A percentile compares a stretch with the other conserved stretches of the same genome.
Evolutionary conservation across 2,329 filamentous ascomycete genomes (phyloP).

Genomic region (Hyphodiscus sp.): DNA sequence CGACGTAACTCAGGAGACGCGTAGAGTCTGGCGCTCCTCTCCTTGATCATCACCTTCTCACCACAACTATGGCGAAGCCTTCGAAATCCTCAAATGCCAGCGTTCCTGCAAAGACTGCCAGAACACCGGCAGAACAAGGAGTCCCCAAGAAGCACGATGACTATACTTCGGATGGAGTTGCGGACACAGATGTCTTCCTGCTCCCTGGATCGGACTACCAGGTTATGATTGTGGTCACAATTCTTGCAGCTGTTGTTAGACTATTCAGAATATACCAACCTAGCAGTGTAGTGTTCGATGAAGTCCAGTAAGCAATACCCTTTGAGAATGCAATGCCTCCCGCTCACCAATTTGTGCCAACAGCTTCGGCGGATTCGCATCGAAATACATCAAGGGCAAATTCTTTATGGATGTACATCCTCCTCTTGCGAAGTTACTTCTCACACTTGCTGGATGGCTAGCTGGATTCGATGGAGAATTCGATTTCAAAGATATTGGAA

Average conservation of each 20-base stretch:
- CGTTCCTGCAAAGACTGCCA: constrained; percentile 11
- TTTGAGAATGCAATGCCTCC: background rate
- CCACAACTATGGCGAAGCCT: constrained; percentile 22
- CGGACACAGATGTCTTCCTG: constrained; percentile 86
- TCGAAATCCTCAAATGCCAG: constrained; percentile 15
- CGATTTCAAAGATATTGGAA: constrained; percentile 99
- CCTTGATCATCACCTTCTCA: constrained; percentile 14
- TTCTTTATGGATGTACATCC: constrained; percentile 99
- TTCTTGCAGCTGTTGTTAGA: constrained; percentile 72
- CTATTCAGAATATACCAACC: constrained; percentile 96
- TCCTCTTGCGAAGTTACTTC: constrained; percentile 90
- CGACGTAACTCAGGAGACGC: constrained; percentile 12
- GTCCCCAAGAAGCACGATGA: constrained; percentile 35
- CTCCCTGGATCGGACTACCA: constrained; percentile 81
- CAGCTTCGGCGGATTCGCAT: constrained; percentile 95
- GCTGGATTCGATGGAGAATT: constrained; percentile 94
- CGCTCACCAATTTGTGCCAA: constrained; percentile 15
- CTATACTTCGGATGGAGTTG: constrained; percentile 72
- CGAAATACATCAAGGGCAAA: constrained; percentile 97
- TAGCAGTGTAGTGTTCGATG: constrained; percentile 94
- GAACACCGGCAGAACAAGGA: constrained; percentile 9
- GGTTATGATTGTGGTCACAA: constrained; percentile 63
- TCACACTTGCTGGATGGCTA: constrained; percentile 89
- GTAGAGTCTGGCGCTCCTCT: constrained; percentile 13
- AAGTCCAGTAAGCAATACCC: constrained; percentile 79